Conservation (phyloP, 2,329 filamentous ascomycete species). For the Sarocladium kiliense region DNA sequence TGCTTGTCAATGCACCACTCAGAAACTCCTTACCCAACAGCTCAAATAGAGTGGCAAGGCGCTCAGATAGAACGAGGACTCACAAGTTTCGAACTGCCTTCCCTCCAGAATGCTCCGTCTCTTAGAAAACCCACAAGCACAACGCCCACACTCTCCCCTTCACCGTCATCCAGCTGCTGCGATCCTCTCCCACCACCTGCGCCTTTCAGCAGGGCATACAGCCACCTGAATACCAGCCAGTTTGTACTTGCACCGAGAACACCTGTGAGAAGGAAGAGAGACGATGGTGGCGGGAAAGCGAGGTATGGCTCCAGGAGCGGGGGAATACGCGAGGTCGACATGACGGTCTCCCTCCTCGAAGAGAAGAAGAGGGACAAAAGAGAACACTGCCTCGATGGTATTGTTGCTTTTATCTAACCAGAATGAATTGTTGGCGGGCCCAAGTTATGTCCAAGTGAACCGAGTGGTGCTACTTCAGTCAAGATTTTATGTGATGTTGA, state of each 20-base stretch:
- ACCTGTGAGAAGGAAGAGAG: constrained; percentile 62
- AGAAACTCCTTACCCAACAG: too few species aligned
- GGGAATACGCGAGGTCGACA: constrained; percentile 49
- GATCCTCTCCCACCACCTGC: constrained; percentile 11
- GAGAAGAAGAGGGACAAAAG: too few species aligned
- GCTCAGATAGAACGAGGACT: constrained; percentile 10
- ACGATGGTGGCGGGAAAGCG: constrained; percentile 48
- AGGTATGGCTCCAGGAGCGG: constrained; percentile 62
- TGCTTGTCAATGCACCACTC: not conserved
- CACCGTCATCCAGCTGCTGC: constrained; percentile 14
- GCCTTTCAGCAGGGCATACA: constrained; percentile 39
- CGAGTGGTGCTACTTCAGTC: not conserved
- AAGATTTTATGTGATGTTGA: constrained; percentile 2
- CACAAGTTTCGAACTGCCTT: constrained; percentile 63
- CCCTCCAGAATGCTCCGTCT: constrained; percentile 72
- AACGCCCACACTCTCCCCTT: constrained; percentile 41
- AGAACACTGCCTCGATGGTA: too few species aligned
- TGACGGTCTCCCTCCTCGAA: constrained; percentile 14
- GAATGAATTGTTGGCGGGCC: too few species aligned
- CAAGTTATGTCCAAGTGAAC: not conserved
- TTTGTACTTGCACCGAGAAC: constrained; percentile 61
- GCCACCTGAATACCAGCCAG: constrained; percentile 57
- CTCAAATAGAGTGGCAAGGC: too few species aligned
- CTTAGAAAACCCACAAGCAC: constrained; percentile 80
- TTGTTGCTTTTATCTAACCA: too few species aligned